A percentile compares a stretch with the other conserved stretches of the same genome.
Evolutionary conservation across 768 basidiomycete species (phyloP).

Genomic region (Lactarius sanguifluus): DNA sequence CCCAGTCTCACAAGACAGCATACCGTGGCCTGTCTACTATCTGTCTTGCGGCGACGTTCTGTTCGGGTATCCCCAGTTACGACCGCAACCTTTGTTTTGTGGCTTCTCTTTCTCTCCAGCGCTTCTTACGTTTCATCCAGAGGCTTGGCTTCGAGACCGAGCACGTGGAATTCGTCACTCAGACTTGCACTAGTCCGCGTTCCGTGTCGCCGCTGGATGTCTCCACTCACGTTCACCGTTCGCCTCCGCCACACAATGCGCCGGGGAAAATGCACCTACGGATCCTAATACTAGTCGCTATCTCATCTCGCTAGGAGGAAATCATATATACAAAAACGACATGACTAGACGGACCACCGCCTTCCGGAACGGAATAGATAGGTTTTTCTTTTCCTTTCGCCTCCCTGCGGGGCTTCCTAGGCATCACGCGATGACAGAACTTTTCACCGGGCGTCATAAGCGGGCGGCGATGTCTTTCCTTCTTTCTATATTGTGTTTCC

Average conservation of each 20-base stretch:
- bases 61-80: slow-evolving; percentile 12
- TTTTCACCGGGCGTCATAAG: background rate
- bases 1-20: slow-evolving; percentile 8
- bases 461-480: background rate
- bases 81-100: background rate
- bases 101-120: background rate
- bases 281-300: background rate
- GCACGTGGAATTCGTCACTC: slow-evolving; percentile 7
- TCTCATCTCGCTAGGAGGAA: slow-evolving; percentile 9
- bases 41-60: slow-evolving; percentile 10
- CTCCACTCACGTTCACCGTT: background rate
- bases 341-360: slow-evolving; percentile 11
- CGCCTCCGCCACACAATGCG: slow-evolving; percentile 1
- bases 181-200: slow-evolving; percentile 1
- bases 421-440: background rate
- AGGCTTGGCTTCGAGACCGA: slow-evolving; percentile 22
- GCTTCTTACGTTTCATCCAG: slow-evolving; percentile 22
- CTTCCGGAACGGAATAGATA: slow-evolving; percentile 7
- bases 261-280: slow-evolving; percentile 7
- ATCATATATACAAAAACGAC: slow-evolving; percentile 17
- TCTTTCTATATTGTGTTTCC: slow-evolving; percentile 2
- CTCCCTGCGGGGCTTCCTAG: background rate
- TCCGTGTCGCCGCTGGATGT: slow-evolving; percentile 6
- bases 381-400: background rate
- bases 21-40: slow-evolving; percentile 5